phyloP scores from a whole-genome alignment of 2,329 filamentous ascomycete species.

The Immersiporthe knoxdaviesiana region DNA sequence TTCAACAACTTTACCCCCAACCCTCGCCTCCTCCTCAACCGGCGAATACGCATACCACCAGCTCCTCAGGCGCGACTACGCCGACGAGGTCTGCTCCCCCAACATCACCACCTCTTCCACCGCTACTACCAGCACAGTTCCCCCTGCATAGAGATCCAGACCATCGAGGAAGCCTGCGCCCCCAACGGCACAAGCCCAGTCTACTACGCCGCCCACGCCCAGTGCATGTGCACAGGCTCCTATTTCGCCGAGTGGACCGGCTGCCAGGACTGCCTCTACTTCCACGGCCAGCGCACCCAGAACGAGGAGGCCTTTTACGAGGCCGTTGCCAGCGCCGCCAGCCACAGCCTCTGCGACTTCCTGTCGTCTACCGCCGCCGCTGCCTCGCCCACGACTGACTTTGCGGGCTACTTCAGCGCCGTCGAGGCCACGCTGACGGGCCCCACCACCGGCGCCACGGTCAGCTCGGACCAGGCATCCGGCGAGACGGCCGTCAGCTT shows the following conservation, averaged over 20 bases:
- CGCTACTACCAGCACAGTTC: slow-evolving; percentile 33
- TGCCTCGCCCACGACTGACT: slow-evolving; percentile 41
- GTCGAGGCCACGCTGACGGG: slow-evolving; percentile 35
- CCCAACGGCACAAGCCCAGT: slow-evolving; percentile 39
- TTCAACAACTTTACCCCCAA: neutral
- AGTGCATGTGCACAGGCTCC: slow-evolving; percentile 48
- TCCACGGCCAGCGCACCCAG: slow-evolving; percentile 45
- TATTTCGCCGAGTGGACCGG: slow-evolving; percentile 49
- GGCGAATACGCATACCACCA: slow-evolving; percentile 3
- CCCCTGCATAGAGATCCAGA: slow-evolving; percentile 40
- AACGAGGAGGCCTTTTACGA: slow-evolving; percentile 41
- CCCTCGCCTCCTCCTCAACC: slow-evolving; percentile 5
- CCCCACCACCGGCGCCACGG: slow-evolving; percentile 40
- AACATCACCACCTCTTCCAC: slow-evolving; percentile 12
- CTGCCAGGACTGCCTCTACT: slow-evolving; percentile 46
- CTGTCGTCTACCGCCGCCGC: slow-evolving; percentile 32
- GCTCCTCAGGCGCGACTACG: slow-evolving; percentile 29
- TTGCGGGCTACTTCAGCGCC: slow-evolving; percentile 40
- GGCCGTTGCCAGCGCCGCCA: slow-evolving; percentile 41
- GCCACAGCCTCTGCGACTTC: slow-evolving; percentile 38
- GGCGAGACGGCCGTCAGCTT: slow-evolving; percentile 45
- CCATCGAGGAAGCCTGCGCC: slow-evolving; percentile 40
- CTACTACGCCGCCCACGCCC: slow-evolving; percentile 37
- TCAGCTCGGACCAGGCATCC: slow-evolving; percentile 39
- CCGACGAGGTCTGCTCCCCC: slow-evolving; percentile 34